These are phyloP conservation scores for Trichosanthes cucumerina DNA, from an alignment of 306 rosid species.

Conservation along the genomic window DNA sequence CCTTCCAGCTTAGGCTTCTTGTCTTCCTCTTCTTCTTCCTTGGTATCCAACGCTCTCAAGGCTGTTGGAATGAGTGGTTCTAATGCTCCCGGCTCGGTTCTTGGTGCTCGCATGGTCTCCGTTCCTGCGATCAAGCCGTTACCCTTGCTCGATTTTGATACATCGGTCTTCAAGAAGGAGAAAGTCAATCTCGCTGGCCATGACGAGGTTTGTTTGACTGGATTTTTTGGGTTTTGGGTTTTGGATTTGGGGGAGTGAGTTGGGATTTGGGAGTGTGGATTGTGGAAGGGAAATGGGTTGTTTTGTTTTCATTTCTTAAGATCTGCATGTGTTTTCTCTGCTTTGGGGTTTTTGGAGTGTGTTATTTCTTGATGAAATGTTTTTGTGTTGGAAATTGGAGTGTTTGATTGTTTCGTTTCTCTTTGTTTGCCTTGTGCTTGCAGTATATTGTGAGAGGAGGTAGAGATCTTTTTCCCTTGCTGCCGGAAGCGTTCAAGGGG, in stretches of 20 bases:
- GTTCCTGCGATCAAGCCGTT: slow-evolving; percentile 30
- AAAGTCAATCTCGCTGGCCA: slow-evolving; percentile 76
- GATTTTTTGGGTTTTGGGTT: neutral
- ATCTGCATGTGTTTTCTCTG: neutral
- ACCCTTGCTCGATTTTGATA: slow-evolving; percentile 51
- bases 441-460: slow-evolving; percentile 90
- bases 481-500: slow-evolving; percentile 86
- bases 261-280: neutral
- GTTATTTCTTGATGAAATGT: neutral
- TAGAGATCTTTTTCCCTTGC: slow-evolving; percentile 72
- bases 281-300: neutral
- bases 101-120: slow-evolving; percentile 73
- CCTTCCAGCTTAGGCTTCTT: slow-evolving; percentile 20
- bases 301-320: neutral
- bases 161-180: slow-evolving; percentile 80
- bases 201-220: slow-evolving; percentile 47
- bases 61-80: slow-evolving; percentile 5
- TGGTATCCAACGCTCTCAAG: slow-evolving; percentile 16
- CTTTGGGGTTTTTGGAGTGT: neutral
- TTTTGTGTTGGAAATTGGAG: neutral
- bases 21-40: slow-evolving; percentile 21
- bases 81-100: slow-evolving; percentile 20
- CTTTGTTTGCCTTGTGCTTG: neutral
- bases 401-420: neutral
- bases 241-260: neutral